A percentile compares a stretch with the other conserved stretches of the same genome.
Evolutionary conservation across 345 rosid genomes (phyloP).

Genomic region (Acer saccharum): DNA sequence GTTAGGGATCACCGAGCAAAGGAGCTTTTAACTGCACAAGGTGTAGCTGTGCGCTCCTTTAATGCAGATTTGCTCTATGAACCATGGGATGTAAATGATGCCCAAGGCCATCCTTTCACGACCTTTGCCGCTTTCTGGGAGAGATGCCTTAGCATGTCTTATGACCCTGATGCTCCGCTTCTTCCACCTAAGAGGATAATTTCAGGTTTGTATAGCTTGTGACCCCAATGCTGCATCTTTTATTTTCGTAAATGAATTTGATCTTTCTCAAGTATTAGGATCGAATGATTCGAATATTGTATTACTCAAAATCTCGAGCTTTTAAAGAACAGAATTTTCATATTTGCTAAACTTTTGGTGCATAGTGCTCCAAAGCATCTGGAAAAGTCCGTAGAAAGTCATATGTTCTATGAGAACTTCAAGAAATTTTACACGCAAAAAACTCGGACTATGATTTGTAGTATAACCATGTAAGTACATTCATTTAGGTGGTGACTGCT

Average conservation of each 20-base stretch:
- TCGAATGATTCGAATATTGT: not conserved
- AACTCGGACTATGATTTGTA: not conserved
- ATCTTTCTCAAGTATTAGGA: not conserved
- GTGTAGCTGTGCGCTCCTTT: conserved; percentile 74
- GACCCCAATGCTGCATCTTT: not conserved
- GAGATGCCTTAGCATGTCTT: conserved; percentile 94
- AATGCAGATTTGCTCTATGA: conserved; percentile 98
- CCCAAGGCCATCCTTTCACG: conserved; percentile 68
- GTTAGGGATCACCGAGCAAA: conserved; percentile 95
- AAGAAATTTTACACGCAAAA: not conserved
- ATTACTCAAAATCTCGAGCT: conserved; percentile 1
- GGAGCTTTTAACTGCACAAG: conserved; percentile 70
- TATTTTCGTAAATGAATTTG: not conserved
- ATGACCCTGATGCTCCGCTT: conserved; percentile 95
- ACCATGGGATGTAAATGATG: conserved; percentile 96
- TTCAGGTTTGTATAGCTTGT: conserved; percentile 54
- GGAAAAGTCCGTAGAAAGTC: not conserved
- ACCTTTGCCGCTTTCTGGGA: conserved; percentile 91
- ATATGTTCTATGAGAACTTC: not conserved
- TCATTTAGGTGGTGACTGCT: not conserved
- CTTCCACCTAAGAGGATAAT: conserved; percentile 95
- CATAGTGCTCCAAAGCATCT: not conserved
- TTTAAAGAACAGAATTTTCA: not conserved
- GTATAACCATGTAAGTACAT: not conserved
- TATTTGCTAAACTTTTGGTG: not conserved